phyloP scores from a whole-genome alignment of 2,329 filamentous ascomycete genomes.

The Coniochaeta sp. region DNA sequence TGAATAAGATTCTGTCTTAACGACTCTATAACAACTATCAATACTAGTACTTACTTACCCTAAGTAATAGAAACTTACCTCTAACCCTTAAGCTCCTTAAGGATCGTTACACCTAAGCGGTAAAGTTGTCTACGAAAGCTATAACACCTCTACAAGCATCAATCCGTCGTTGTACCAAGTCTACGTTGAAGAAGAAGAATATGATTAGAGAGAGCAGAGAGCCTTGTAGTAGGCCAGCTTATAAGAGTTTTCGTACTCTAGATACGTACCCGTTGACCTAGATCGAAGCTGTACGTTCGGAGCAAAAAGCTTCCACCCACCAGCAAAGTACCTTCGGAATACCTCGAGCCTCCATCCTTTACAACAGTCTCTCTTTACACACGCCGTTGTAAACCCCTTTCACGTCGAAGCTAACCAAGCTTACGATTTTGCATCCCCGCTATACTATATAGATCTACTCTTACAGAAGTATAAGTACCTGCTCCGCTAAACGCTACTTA shows the following conservation, averaged over 20 bases:
- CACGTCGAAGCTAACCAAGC: constrained; percentile 6
- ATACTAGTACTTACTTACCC: no score
- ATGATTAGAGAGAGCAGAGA: constrained; percentile 7
- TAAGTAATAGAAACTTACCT: no score
- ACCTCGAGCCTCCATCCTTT: not conserved
- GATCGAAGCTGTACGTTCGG: not conserved
- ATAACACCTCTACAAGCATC: constrained; percentile 16
- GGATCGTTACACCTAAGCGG: no score
- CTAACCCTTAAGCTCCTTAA: no score
- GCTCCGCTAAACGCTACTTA: not conserved
- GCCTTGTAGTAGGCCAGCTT: constrained; percentile 1
- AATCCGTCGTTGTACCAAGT: constrained; percentile 24
- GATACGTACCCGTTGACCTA: not conserved
- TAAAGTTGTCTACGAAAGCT: constrained; percentile 19
- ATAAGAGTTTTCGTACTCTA: not conserved
- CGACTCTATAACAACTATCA: no score
- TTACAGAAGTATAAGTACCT: not conserved
- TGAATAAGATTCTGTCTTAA: no score
- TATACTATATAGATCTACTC: not conserved
- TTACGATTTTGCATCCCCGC: constrained; percentile 1
- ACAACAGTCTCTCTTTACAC: constrained; percentile 1
- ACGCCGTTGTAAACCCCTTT: constrained; percentile 6
- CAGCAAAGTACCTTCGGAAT: not conserved
- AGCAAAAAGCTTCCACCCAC: not conserved
- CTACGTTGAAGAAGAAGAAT: constrained; percentile 27